These are phyloP conservation scores for Metschnikowia similis DNA, from an alignment of 805 yeast species.

Conservation along the genomic window DNA sequence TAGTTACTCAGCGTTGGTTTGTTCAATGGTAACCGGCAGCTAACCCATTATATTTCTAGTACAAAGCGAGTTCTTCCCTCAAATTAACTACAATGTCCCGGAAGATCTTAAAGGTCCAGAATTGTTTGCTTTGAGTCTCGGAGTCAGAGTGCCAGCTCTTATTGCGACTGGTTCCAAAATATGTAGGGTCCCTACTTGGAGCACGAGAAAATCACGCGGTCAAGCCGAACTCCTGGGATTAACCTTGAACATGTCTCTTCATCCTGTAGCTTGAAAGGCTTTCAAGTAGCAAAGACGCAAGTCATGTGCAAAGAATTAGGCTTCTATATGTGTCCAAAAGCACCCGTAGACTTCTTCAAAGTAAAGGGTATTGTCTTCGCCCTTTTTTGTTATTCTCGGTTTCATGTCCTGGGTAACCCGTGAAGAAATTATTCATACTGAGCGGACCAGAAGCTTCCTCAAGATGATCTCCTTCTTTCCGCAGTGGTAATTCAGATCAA, in stretches of 20 bases:
- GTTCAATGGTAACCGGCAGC: conserved; percentile 53
- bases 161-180: conserved; percentile 48
- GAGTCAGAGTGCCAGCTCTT: conserved; percentile 54
- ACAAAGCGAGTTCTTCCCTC: conserved; percentile 43
- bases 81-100: conserved; percentile 44
- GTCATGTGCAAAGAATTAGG: conserved; percentile 38
- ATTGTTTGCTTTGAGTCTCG: conserved; percentile 42
- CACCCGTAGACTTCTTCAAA: conserved; percentile 50
- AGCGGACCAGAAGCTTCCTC: conserved; percentile 49
- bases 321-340: conserved; percentile 50
- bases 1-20: conserved; percentile 49
- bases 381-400: conserved; percentile 47
- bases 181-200: conserved; percentile 43
- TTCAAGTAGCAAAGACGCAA: conserved; percentile 42
- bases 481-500: conserved; percentile 45
- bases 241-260: conserved; percentile 40
- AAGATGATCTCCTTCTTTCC: conserved; percentile 37
- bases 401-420: conserved; percentile 53
- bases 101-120: conserved; percentile 48
- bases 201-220: conserved; percentile 41
- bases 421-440: conserved; percentile 54
- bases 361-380: conserved; percentile 46
- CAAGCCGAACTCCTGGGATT: conserved; percentile 45
- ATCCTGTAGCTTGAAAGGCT: conserved; percentile 49
- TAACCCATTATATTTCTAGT: conserved; percentile 45